Conservation (phyloP, 495 filamentous ascomycete species). For the Penicillium ucsense region DNA sequence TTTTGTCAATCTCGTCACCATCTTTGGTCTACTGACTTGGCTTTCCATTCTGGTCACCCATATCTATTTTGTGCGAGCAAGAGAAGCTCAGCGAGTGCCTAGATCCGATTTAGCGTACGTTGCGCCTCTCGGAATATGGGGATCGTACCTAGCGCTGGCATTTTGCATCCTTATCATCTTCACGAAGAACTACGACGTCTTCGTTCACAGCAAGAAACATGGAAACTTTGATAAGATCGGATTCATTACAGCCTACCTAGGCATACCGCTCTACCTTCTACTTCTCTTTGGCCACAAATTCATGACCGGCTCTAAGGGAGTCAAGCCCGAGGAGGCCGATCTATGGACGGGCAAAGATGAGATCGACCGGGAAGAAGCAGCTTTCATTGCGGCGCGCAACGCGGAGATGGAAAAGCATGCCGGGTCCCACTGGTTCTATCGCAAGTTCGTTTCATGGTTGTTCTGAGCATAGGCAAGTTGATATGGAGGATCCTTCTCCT, state of each 20-base stretch:
- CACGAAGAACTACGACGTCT: constrained; percentile 73
- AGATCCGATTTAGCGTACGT: constrained; percentile 57
- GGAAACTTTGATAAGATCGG: constrained; percentile 57
- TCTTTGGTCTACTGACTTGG: constrained; percentile 76
- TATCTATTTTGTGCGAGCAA: constrained; percentile 67
- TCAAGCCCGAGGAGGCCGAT: constrained; percentile 52
- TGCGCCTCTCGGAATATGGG: constrained; percentile 58
- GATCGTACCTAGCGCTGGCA: constrained; percentile 56
- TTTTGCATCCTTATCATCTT: constrained; percentile 63
- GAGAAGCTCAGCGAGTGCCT: constrained; percentile 61
- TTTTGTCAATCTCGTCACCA: constrained; percentile 76
- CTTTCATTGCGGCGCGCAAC: constrained; percentile 50
- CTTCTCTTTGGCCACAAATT: constrained; percentile 66
- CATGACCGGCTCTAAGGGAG: constrained; percentile 38
- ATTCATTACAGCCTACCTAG: constrained; percentile 75
- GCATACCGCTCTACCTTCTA: constrained; percentile 68
- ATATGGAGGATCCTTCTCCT: not conserved
- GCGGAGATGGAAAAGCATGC: constrained; percentile 31
- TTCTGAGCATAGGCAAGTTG: constrained; percentile 32
- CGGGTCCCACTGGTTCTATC: constrained; percentile 47
- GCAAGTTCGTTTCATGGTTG: constrained; percentile 54
- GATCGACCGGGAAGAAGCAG: constrained; percentile 65
- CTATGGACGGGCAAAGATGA: constrained; percentile 61
- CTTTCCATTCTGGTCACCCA: constrained; percentile 76
- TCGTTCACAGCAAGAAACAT: constrained; percentile 40